Conservation (phyloP, 164 flowering plant genomes). For the Buxus sempervirens region DNA sequence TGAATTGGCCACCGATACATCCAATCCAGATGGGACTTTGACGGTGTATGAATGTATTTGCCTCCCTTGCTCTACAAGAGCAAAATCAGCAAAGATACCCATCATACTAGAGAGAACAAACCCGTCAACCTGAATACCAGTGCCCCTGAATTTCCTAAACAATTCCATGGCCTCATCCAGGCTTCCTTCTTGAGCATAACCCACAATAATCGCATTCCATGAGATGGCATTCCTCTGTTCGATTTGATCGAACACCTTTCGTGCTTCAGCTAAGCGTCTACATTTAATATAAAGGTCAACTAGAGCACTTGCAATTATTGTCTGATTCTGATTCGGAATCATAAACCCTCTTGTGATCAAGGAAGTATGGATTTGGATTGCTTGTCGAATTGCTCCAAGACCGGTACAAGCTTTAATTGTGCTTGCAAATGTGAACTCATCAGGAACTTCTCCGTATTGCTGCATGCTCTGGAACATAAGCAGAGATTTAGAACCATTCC, state of each 20-base stretch:
- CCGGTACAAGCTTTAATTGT: conserved; percentile 58
- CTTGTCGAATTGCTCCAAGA: conserved; percentile 40
- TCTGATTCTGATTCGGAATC: conserved; percentile 20
- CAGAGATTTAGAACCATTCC: conserved; percentile 37
- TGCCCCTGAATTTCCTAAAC: conserved; percentile 47
- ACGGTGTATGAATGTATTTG: conserved; percentile 59
- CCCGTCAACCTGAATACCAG: conserved; percentile 43
- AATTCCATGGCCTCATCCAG: conserved; percentile 46
- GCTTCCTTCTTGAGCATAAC: conserved; percentile 64
- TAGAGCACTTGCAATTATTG: conserved; percentile 52
- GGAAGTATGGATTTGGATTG: conserved; percentile 58
- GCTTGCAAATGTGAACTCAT: conserved; percentile 64
- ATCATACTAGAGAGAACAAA: conserved; percentile 64
- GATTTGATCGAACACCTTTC: conserved; percentile 41
- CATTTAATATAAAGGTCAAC: conserved; percentile 77
- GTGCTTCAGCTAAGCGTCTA: conserved; percentile 35
- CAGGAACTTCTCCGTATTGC: conserved; percentile 45
- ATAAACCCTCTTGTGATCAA: conserved; percentile 45
- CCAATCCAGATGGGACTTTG: conserved; percentile 54
- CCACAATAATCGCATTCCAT: conserved; percentile 67
- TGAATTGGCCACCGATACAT: conserved; percentile 62
- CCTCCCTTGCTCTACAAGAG: conserved; percentile 70
- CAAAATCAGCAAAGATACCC: conserved; percentile 72
- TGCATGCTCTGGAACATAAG: conserved; percentile 45
- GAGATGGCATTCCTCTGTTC: conserved; percentile 49